phyloP scores from a whole-genome alignment of 257 asterid genomes.

The Salvia miltiorrhiza region DNA sequence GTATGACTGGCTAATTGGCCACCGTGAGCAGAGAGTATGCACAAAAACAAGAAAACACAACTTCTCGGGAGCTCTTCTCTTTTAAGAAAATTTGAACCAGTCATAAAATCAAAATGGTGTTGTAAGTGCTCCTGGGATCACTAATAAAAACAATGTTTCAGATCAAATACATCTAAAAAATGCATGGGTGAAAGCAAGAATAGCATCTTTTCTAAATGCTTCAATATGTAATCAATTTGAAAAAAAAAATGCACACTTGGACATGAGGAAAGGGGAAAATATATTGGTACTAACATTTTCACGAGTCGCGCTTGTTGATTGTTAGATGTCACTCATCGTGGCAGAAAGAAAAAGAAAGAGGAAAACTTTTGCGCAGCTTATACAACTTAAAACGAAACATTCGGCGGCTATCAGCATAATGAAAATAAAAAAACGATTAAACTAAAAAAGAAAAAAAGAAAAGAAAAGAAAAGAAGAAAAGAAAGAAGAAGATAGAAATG shows the following conservation, averaged over 20 bases:
- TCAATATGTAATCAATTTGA: background rate
- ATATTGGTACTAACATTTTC: too few species aligned
- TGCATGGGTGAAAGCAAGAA: background rate
- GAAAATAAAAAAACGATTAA: background rate
- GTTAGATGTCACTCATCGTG: background rate
- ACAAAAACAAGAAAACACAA: background rate
- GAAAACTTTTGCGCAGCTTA: background rate
- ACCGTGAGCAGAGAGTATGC: conserved; percentile 22
- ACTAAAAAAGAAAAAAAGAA: background rate
- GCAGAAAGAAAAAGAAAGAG: background rate
- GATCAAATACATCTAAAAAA: background rate
- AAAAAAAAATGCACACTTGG: background rate
- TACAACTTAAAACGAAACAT: too few species aligned
- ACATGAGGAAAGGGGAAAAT: background rate
- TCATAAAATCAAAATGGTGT: background rate
- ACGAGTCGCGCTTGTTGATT: too few species aligned
- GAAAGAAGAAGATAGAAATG: background rate
- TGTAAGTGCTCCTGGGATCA: background rate
- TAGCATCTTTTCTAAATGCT: background rate
- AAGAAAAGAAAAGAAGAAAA: too few species aligned
- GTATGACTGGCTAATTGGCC: conserved; percentile 53
- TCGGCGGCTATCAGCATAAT: too few species aligned
- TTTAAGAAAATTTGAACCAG: background rate
- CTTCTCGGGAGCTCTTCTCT: background rate
- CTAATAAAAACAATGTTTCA: background rate